A percentile compares a stretch with the other conserved stretches of the same genome.
These are phyloP conservation scores for Penicillium nucicola DNA, from an alignment of 495 filamentous ascomycete genomes.

Conservation along the genomic window DNA sequence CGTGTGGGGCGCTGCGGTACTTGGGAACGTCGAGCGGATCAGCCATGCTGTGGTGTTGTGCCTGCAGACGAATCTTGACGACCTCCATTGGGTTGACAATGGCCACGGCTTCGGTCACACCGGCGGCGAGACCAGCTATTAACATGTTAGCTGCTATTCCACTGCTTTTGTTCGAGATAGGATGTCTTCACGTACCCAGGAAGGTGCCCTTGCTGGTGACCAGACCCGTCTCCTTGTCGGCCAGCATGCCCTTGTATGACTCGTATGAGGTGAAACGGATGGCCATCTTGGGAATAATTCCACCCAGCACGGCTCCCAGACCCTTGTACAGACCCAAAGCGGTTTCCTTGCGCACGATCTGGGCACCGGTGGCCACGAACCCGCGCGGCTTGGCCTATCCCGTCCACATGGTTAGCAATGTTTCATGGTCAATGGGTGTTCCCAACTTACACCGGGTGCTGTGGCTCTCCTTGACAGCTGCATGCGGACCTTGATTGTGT, in stretches of 20 bases:
- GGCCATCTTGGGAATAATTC: conserved; percentile 99
- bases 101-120: conserved; percentile 92
- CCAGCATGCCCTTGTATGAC: conserved; percentile 82
- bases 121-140: conserved; percentile 83
- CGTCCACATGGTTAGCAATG: conserved; percentile 17
- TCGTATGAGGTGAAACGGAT: conserved; percentile 99
- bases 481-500: conserved; percentile 99
- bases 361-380: conserved; percentile 80
- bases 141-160: not conserved
- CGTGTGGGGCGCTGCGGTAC: conserved; percentile 97
- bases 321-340: conserved; percentile 94
- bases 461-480: conserved; percentile 87
- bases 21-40: conserved; percentile 89
- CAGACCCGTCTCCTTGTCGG: conserved; percentile 62
- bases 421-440: not conserved
- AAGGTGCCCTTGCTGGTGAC: conserved; percentile 79
- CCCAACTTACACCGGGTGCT: conserved; percentile 65
- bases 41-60: conserved; percentile 92
- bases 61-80: conserved; percentile 95
- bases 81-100: conserved; percentile 99
- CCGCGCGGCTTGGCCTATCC: conserved; percentile 71
- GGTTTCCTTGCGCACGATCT: conserved; percentile 87
- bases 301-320: conserved; percentile 89
- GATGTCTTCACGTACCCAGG: conserved; percentile 52
- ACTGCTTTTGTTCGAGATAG: not conserved